phyloP scores from a whole-genome alignment of 306 rosid genomes.

The Lathyrus sativus region DNA sequence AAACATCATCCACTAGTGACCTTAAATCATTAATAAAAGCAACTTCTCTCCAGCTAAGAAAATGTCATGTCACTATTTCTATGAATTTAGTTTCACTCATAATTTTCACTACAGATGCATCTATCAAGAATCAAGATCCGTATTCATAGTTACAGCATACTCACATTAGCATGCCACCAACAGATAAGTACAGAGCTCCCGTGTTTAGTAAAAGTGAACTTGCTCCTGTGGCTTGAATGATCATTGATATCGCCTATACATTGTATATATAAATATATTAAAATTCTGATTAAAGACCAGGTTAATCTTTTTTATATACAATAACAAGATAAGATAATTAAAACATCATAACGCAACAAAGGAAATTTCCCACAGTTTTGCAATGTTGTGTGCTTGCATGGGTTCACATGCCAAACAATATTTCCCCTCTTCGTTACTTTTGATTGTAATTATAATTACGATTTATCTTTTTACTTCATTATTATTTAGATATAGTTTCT shows the following conservation, averaged over 20 bases:
- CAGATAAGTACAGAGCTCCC: conserved; percentile 71
- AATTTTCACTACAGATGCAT: conserved; percentile 30
- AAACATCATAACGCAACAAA: conserved; percentile 8
- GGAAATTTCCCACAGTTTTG: conserved; percentile 3
- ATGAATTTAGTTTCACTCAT: conserved; percentile 20
- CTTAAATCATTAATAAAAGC: background rate
- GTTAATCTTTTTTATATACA: background rate
- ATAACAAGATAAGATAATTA: conserved; percentile 27
- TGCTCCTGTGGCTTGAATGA: conserved; percentile 76
- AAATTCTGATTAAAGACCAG: conserved; percentile 15
- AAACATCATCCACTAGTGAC: background rate
- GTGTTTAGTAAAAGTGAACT: conserved; percentile 51
- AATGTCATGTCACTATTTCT: conserved; percentile 10
- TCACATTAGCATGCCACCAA: conserved; percentile 94
- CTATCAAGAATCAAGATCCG: conserved; percentile 21
- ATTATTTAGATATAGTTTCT: conserved; percentile 3
- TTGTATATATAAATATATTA: conserved; percentile 23
- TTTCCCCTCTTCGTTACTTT: background rate
- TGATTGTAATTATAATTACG: conserved; percentile 2
- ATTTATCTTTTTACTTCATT: background rate
- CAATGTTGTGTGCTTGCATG: background rate
- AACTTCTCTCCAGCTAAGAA: conserved; percentile 10
- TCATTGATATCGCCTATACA: conserved; percentile 70
- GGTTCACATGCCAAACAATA: conserved; percentile 29
- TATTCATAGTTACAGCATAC: conserved; percentile 44